phyloP scores from a whole-genome alignment of 1,284 basidiomycete genomes.

The Marasmius tenuissimus region DNA sequence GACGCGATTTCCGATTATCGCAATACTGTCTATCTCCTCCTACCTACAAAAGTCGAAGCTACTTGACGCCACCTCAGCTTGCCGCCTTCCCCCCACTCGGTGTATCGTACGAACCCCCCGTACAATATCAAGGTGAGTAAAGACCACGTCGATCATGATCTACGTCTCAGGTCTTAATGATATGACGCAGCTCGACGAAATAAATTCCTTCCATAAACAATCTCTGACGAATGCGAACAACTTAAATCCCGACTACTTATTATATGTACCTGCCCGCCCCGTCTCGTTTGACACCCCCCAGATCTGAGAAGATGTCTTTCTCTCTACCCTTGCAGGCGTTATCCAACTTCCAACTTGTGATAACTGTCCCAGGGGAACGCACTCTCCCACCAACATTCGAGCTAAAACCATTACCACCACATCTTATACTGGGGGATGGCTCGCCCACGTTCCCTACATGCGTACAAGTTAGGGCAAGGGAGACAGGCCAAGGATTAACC shows the following conservation, averaged over 20 bases:
- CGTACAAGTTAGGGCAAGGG: background rate
- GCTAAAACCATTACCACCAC: background rate
- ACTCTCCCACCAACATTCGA: background rate
- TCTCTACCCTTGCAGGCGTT: background rate
- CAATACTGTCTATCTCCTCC: background rate
- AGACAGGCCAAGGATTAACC: background rate
- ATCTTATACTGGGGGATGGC: background rate
- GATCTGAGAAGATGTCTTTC: conserved; percentile 1
- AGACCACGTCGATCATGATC: background rate
- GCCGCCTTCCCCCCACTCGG: background rate
- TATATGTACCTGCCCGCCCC: background rate
- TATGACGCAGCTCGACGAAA: background rate
- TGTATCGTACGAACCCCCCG: background rate
- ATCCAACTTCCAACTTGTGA: background rate
- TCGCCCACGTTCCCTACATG: background rate
- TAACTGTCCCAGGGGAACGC: background rate
- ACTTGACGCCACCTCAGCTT: background rate
- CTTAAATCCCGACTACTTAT: background rate
- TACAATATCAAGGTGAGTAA: background rate
- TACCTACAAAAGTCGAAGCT: background rate
- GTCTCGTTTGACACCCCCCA: background rate
- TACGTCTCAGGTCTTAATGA: background rate
- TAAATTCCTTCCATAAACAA: background rate
- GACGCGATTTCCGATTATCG: too few species aligned
- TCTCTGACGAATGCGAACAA: background rate